Evolutionary conservation across 2,329 filamentous ascomycete genomes (phyloP).

Genomic region (Colletotrichum sp.): DNA sequence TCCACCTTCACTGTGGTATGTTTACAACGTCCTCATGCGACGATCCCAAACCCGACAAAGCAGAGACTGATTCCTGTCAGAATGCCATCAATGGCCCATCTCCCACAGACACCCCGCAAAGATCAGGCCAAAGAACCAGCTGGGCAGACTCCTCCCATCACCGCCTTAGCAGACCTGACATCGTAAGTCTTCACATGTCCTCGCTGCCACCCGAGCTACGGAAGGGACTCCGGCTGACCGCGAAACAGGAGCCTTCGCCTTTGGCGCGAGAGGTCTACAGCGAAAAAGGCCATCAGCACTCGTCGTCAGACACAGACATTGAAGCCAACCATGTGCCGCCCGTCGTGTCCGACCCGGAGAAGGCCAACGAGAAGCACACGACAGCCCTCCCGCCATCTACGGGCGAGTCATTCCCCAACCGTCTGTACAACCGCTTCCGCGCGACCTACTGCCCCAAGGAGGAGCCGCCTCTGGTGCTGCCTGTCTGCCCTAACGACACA

Average conservation of each 20-base stretch:
- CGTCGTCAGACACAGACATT: slow-evolving; percentile 11
- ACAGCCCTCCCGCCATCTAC: slow-evolving; percentile 5
- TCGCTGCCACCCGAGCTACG: neutral
- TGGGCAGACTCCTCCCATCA: slow-evolving; percentile 2
- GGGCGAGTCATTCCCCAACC: slow-evolving; percentile 21
- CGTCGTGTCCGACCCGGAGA: slow-evolving; percentile 10
- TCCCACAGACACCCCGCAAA: neutral
- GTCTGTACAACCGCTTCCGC: slow-evolving; percentile 29
- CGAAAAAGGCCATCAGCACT: slow-evolving; percentile 12
- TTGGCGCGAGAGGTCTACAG: slow-evolving; percentile 13
- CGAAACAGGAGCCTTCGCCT: slow-evolving; percentile 16
- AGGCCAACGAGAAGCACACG: slow-evolving; percentile 15
- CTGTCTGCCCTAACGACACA: slow-evolving; percentile 39
- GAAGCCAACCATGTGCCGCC: slow-evolving; percentile 9
- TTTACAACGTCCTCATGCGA: neutral
- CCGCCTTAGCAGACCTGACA: slow-evolving; percentile 20
- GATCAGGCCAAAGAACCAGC: slow-evolving; percentile 6
- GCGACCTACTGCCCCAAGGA: slow-evolving; percentile 36
- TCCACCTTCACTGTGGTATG: slow-evolving; percentile 24
- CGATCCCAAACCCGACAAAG: neutral
- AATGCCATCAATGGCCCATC: slow-evolving; percentile 3
- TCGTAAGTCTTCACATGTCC: neutral
- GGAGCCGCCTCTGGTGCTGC: slow-evolving; percentile 37
- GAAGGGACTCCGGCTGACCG: neutral
- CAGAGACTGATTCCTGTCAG: neutral